Evolutionary conservation across 371 early-diverging fungal species (phyloP), one percentile per base, ranked within the genome.

Genomic region (Zancudomyces culisetae): DNA sequence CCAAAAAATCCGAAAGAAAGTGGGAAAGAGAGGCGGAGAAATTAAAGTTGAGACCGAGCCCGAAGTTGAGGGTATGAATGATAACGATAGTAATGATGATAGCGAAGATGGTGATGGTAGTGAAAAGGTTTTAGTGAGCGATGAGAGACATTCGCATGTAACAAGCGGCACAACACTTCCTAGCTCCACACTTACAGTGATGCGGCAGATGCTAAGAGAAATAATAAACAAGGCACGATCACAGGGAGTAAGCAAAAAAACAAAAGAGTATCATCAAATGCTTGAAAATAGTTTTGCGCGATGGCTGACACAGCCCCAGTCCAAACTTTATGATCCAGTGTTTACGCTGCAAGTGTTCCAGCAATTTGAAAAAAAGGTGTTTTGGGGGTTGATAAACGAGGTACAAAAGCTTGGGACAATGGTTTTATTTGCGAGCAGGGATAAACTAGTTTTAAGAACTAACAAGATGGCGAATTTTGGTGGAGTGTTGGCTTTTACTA

Each of bases 321-420:
- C 93, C 1, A 69, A 66, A 28, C 68, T 97, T 60, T 84, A 83
- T 55, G 97, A 97, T 60, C 91, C 90, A 0, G 72, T 97, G 2
- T 80, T 87, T 49, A 71, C 77, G 23, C 66, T 91, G 69, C 92
- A 93, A 91, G n/a, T n/a, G n/a, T n/a, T n/a, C n/a, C n/a, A n/a
- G n/a, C n/a, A n/a, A n/a, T n/a, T n/a, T n/a, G n/a, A n/a, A n/a
- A 79, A 79, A 57, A 87, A 87, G 59, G 79, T 82, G 22, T 87
- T 87, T 59, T 56, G 81, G 69, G 82, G 82, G 58, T 67, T 97
- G 30, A 65, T 85, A 13, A 78, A 80, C 6, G 88, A 87, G 59
- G 72, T 89, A 54, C 77, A 76, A 49, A 64, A 75, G 12, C 64
- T 90, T 13, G 92, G 92, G 8, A 74, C 82, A 3, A 67, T 66